Evolutionary conservation across 495 filamentous ascomycete genomes (phyloP), one percentile per base, ranked within the genome.

Genomic region (Penicillium crystallinum): DNA sequence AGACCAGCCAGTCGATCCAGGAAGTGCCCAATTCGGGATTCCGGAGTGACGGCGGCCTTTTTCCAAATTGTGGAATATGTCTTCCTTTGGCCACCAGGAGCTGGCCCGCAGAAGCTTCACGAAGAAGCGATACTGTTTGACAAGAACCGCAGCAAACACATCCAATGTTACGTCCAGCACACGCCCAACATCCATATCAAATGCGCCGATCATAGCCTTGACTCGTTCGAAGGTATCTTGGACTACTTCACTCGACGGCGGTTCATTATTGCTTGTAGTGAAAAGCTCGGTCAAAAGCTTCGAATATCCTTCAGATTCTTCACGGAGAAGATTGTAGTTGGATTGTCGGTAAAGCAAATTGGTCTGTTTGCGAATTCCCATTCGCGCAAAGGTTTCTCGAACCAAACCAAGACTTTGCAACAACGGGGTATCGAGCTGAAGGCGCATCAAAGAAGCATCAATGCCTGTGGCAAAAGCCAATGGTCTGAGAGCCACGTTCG

Each of bases 241-340:
- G 3, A 86, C 84, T 22, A 82, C 76, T 53, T 87, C 84, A 41
- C 78, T 76, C 4, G 80, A 80, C 11, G 81, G 80, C 11, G 78
- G 75, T 49, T 80, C 79, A 54, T 76, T 82, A 52, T 76, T 77
- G 57, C 81, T 86, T 0, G 88, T 90, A 6, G 87, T 90, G 61
- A 92, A 95, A 27, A 93, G 83, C 64, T 96, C 90, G 0, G 90
- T 93, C 9, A 91, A 73, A 17, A 96, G 77, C 68, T 96, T 96
- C 14, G 80, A 86, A 61, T 91, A 99, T 27, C 95, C 95, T 68
- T 99, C 95, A 0, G 89, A 88, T 68, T 99, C 95, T 74, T 99
- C 95, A 27, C 95, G 81, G 15, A 99, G 74, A 2, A 99, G 75
- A 60, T 99, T 99, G 73, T 96, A 96, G 63, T 95, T 97, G 1